These are phyloP conservation scores for Nemania abortiva DNA, from an alignment of 2,329 filamentous ascomycete species.

Conservation along the genomic window DNA sequence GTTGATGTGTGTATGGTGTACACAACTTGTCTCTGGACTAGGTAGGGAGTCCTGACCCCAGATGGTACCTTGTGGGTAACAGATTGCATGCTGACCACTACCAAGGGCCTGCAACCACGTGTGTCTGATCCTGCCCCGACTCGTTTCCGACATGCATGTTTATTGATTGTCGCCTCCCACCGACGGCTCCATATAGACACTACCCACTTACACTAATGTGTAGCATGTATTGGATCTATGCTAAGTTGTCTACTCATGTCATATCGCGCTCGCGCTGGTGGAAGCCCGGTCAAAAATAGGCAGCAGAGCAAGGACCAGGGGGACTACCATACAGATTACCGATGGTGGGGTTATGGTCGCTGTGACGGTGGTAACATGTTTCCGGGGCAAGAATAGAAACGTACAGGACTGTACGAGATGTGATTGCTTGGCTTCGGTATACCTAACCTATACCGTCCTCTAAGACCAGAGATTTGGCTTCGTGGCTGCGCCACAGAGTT, in stretches of 20 bases:
- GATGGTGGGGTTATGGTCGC: background rate
- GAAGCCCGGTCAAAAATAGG: conserved; percentile 1
- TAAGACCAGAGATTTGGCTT: no score
- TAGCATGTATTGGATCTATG: background rate
- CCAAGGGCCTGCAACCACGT: background rate
- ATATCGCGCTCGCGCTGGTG: background rate
- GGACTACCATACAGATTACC: background rate
- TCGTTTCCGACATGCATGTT: background rate
- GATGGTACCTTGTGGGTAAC: conserved; percentile 1
- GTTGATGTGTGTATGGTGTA: background rate
- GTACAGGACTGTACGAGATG: background rate
- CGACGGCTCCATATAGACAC: background rate
- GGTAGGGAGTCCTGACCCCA: background rate
- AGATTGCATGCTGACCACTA: background rate
- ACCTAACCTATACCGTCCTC: background rate
- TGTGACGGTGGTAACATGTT: background rate
- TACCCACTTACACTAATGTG: background rate
- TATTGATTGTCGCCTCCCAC: background rate
- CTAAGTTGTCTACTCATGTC: background rate
- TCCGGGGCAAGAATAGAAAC: background rate
- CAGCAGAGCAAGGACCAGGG: background rate
- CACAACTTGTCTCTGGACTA: background rate
- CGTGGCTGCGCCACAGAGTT: conserved; percentile 1
- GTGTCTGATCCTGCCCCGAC: background rate
- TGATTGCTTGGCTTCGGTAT: background rate